Evolutionary conservation across 2,329 filamentous ascomycete genomes (phyloP).

Genomic region (Verruconis gallopava): DNA sequence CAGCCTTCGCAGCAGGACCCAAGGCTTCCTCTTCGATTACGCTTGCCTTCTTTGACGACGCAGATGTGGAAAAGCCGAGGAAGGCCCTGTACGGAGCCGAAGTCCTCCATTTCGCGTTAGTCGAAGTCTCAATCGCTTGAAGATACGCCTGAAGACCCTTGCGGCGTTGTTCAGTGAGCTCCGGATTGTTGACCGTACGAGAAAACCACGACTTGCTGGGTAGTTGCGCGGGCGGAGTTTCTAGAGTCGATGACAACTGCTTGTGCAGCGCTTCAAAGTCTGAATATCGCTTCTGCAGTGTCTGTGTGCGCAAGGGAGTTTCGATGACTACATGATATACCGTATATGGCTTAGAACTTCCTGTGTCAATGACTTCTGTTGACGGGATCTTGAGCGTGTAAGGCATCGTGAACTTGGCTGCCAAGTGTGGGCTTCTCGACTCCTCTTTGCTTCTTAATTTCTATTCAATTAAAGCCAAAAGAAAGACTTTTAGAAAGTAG

Average conservation of each 20-base stretch:
- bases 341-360: slow-evolving; percentile 54
- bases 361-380: slow-evolving; percentile 34
- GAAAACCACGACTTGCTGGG: slow-evolving; percentile 68
- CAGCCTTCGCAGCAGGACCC: slow-evolving; percentile 22
- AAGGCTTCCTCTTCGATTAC: slow-evolving; percentile 12
- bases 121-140: slow-evolving; percentile 54
- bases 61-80: slow-evolving; percentile 41
- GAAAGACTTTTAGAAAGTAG: too few relatives aligned
- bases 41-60: slow-evolving; percentile 3
- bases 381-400: slow-evolving; percentile 33
- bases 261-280: slow-evolving; percentile 60
- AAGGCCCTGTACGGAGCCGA: slow-evolving; percentile 61
- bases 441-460: too few relatives aligned
- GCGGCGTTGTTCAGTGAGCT: slow-evolving; percentile 59
- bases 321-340: slow-evolving; percentile 68
- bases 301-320: slow-evolving; percentile 62
- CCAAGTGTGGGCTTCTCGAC: too few relatives aligned
- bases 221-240: slow-evolving; percentile 51
- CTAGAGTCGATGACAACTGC: slow-evolving; percentile 46
- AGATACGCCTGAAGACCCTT: slow-evolving; percentile 57
- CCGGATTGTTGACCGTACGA: slow-evolving; percentile 51
- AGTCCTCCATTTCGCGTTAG: slow-evolving; percentile 66
- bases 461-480: too few relatives aligned
- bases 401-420: slow-evolving; percentile 28
- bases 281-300: slow-evolving; percentile 69